Percentiles rank a stretch among this genome's conserved stretches.
These are phyloP conservation scores for Podospora pseudocomata DNA, from an alignment of 495 filamentous ascomycete genomes.

Conservation along the genomic window DNA sequence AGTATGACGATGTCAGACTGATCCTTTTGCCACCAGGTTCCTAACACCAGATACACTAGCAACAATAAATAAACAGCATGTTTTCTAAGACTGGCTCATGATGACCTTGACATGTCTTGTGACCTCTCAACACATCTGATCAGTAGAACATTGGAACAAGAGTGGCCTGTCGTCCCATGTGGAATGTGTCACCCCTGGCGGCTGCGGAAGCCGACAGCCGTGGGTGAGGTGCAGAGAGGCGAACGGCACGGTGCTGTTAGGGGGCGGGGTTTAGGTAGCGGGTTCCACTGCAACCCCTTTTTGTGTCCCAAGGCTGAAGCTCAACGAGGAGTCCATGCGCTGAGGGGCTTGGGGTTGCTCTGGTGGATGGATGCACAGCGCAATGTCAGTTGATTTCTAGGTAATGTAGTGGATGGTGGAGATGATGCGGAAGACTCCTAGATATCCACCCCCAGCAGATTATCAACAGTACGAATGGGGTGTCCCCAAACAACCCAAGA, in stretches of 20 bases:
- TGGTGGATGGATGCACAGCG: neutral
- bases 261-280: neutral
- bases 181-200: neutral
- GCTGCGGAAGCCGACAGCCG: slow-evolving; percentile 2
- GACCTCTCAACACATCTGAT: neutral
- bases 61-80: neutral
- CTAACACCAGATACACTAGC: neutral
- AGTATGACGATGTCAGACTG: neutral
- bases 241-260: neutral
- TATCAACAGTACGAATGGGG: no score
- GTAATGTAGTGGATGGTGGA: neutral
- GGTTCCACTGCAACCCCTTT: slow-evolving; percentile 3
- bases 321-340: neutral
- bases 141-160: neutral
- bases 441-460: neutral
- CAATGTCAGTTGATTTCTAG: neutral
- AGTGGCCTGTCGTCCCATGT: neutral
- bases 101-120: neutral
- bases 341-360: neutral
- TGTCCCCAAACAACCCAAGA: neutral
- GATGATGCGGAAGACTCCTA: neutral
- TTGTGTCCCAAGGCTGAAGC: neutral
- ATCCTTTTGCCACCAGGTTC: neutral
- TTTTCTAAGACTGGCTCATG: neutral
- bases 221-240: neutral